phyloP scores from a whole-genome alignment of 805 yeast species.

The Metschnikowia koreensis region DNA sequence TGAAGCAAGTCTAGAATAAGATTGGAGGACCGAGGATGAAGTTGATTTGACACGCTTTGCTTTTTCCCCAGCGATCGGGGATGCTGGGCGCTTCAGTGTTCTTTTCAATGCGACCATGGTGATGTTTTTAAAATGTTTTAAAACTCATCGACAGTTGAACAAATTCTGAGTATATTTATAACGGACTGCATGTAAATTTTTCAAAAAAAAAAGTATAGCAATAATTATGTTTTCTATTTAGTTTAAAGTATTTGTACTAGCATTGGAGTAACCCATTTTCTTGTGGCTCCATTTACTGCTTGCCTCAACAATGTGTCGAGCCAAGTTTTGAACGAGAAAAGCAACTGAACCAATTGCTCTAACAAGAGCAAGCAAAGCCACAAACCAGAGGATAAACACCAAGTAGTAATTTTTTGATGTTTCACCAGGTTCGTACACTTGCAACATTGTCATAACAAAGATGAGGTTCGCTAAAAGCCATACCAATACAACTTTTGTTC shows the following conservation, averaged over 20 bases:
- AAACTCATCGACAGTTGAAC: neutral
- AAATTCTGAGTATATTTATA: neutral
- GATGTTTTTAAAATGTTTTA: neutral
- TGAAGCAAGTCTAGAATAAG: slow-evolving; percentile 47
- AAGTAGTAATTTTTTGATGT: slow-evolving; percentile 64
- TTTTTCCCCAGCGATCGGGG: slow-evolving; percentile 18
- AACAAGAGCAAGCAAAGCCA: slow-evolving; percentile 77
- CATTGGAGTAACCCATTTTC: slow-evolving; percentile 36
- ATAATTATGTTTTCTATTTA: neutral
- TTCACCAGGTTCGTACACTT: slow-evolving; percentile 69
- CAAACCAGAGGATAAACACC: slow-evolving; percentile 86
- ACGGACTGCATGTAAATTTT: slow-evolving; percentile 3
- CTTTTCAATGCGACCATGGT: slow-evolving; percentile 45
- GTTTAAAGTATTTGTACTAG: slow-evolving; percentile 36
- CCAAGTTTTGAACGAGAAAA: slow-evolving; percentile 50
- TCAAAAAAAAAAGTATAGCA: neutral
- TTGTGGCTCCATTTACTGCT: slow-evolving; percentile 42
- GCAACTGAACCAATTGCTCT: slow-evolving; percentile 80
- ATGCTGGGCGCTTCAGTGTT: slow-evolving; percentile 29
- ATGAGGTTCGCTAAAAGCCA: slow-evolving; percentile 87
- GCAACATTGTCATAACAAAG: slow-evolving; percentile 82
- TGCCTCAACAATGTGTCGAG: slow-evolving; percentile 38
- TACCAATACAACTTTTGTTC: slow-evolving; percentile 92
- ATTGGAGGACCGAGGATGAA: slow-evolving; percentile 46
- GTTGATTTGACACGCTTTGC: slow-evolving; percentile 30